Conservation (phyloP, 257 asterid species). For the Lithospermum erythrorhizon region DNA sequence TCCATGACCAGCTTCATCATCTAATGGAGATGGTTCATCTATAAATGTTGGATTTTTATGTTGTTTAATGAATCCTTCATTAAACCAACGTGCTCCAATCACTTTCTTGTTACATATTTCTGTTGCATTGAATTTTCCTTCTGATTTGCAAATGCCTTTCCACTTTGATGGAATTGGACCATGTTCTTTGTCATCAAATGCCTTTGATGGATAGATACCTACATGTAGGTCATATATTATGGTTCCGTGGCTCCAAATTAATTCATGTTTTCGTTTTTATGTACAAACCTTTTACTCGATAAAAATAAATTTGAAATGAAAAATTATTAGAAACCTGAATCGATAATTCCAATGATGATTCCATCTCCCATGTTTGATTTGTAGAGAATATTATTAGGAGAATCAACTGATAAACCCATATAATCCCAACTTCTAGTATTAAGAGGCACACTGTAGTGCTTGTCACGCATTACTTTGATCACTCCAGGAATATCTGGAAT, state of each 20-base stretch:
- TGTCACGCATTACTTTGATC: conserved; percentile 29
- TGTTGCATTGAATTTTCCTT: conserved; percentile 12
- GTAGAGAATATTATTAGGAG: conserved; percentile 19
- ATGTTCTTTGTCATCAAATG: conserved; percentile 19
- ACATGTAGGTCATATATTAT: not conserved
- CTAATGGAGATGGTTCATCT: conserved; percentile 21
- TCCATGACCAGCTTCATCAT: conserved; percentile 26
- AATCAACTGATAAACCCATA: conserved; percentile 29
- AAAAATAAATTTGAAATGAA: not conserved
- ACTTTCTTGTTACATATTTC: conserved; percentile 27
- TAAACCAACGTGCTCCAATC: conserved; percentile 34
- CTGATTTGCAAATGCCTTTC: conserved; percentile 30
- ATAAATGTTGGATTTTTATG: conserved; percentile 2
- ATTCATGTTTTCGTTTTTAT: too few species aligned
- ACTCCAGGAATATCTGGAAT: conserved; percentile 38
- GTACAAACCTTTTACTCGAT: too few species aligned
- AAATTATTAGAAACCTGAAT: conserved; percentile 22
- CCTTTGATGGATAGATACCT: conserved; percentile 34
- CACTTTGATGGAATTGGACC: conserved; percentile 35
- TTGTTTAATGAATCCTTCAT: conserved; percentile 15
- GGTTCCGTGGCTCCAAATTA: too few species aligned
- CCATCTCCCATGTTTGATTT: conserved; percentile 41
- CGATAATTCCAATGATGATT: conserved; percentile 38
- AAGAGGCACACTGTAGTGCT: conserved; percentile 25
- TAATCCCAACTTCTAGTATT: conserved; percentile 68